Conservation (phyloP, 2,329 filamentous ascomycete genomes). For the Colletotrichum paranaense region DNA sequence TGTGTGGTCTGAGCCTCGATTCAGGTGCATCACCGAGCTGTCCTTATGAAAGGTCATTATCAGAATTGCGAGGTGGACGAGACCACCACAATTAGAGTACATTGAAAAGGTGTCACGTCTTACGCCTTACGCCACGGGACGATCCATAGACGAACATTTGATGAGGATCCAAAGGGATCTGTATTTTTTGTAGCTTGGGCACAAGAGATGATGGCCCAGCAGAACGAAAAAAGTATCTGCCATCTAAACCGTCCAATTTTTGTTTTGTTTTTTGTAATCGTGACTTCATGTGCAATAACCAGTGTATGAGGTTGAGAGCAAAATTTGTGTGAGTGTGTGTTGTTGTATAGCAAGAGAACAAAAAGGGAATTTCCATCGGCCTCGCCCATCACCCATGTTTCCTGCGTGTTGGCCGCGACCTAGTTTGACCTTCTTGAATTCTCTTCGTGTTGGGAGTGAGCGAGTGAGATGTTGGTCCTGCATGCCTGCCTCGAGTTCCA, state of each 20-base stretch:
- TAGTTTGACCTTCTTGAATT: not conserved
- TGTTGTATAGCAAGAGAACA: not conserved
- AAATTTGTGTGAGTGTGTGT: not conserved
- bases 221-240: conserved; percentile 7
- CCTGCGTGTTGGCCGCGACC: not conserved
- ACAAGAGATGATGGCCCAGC: not conserved
- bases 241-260: conserved; percentile 18
- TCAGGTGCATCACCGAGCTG: not conserved
- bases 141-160: not conserved
- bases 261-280: not conserved
- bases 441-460: not conserved
- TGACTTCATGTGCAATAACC: conserved; percentile 29
- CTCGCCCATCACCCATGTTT: not conserved
- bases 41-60: not conserved
- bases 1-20: not conserved
- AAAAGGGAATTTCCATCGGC: not conserved
- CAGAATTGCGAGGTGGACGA: not conserved
- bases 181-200: conserved; percentile 1
- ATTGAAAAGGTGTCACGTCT: not conserved
- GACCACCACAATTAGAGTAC: not conserved
- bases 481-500: not conserved
- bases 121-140: not conserved
- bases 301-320: not conserved
- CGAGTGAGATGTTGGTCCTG: not conserved
- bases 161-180: conserved; percentile 8